Percentiles rank a stretch among this genome's conserved stretches.
Conservation (phyloP, 345 rosid genomes). For the Triadica sebifera region DNA sequence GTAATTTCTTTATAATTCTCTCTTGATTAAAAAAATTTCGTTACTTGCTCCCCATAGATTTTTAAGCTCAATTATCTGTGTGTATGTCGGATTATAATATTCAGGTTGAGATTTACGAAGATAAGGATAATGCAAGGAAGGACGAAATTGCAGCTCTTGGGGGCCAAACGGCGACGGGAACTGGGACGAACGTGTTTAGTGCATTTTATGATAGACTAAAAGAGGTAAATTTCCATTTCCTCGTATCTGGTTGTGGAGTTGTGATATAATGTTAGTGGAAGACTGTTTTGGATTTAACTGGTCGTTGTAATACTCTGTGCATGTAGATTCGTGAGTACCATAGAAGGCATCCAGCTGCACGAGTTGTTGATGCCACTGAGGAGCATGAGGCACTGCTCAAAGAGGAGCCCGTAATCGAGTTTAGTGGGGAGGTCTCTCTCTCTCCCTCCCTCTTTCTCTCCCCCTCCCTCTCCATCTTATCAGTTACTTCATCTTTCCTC, state of each 20-base stretch:
- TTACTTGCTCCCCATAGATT: background rate
- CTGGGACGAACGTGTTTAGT: slow-evolving; percentile 70
- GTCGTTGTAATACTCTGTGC: background rate
- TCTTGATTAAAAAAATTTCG: background rate
- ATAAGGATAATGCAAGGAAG: slow-evolving; percentile 79
- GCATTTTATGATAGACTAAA: slow-evolving; percentile 89
- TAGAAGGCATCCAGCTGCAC: slow-evolving; percentile 80
- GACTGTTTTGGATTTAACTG: background rate
- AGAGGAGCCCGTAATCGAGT: slow-evolving; percentile 77
- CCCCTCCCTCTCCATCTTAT: background rate
- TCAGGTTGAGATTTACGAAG: slow-evolving; percentile 84
- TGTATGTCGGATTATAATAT: background rate
- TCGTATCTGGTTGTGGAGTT: background rate
- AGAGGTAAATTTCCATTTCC: slow-evolving; percentile 50
- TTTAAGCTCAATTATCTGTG: background rate
- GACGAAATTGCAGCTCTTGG: slow-evolving; percentile 96
- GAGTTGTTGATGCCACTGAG: slow-evolving; percentile 65
- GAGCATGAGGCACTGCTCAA: slow-evolving; percentile 70
- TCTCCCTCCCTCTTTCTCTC: background rate
- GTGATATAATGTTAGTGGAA: background rate
- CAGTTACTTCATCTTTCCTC: background rate
- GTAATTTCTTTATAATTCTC: slow-evolving; percentile 33
- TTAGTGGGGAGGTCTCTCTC: slow-evolving; percentile 76
- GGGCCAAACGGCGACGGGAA: slow-evolving; percentile 72
- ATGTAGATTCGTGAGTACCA: slow-evolving; percentile 86